phyloP scores from a whole-genome alignment of 2,329 filamentous ascomycete species.

The Epichloe gansuensis region DNA sequence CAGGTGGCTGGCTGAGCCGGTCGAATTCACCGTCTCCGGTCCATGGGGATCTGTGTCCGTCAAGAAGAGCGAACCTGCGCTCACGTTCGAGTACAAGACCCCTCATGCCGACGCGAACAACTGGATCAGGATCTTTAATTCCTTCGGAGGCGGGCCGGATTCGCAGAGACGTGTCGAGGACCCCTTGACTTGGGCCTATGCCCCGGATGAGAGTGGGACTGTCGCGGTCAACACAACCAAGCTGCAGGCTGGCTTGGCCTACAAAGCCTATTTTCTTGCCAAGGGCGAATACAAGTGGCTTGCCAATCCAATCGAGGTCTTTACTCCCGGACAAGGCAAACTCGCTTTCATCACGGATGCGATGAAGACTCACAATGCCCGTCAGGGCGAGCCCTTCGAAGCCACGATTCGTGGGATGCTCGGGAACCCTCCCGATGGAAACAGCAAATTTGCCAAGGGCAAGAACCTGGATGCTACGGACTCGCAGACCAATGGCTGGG shows the following conservation, averaged over 20 bases:
- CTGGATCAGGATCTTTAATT: slow-evolving; percentile 26
- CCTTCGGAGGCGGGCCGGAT: slow-evolving; percentile 22
- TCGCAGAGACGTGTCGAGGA: slow-evolving; percentile 16
- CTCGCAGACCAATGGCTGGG: slow-evolving; percentile 15
- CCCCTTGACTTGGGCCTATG: slow-evolving; percentile 24
- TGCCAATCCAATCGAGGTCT: slow-evolving; percentile 20
- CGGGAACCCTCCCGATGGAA: slow-evolving; percentile 12
- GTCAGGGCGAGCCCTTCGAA: slow-evolving; percentile 20
- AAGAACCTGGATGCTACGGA: slow-evolving; percentile 9
- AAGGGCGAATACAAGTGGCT: slow-evolving; percentile 25
- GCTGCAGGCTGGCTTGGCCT: slow-evolving; percentile 18
- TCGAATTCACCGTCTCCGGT: slow-evolving; percentile 15
- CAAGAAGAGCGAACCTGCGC: slow-evolving; percentile 6
- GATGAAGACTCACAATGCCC: slow-evolving; percentile 24
- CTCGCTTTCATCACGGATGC: slow-evolving; percentile 19
- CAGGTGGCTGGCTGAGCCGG: slow-evolving; percentile 20
- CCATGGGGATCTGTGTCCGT: slow-evolving; percentile 7
- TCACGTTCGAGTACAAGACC: slow-evolving; percentile 26
- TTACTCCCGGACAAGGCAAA: slow-evolving; percentile 11
- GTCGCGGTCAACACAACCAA: slow-evolving; percentile 14
- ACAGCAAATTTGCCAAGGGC: slow-evolving; percentile 17
- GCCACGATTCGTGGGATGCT: slow-evolving; percentile 22
- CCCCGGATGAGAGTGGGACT: slow-evolving; percentile 15
- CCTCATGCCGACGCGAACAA: slow-evolving; percentile 17
- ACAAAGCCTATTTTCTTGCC: slow-evolving; percentile 25